Evolutionary conservation across 331 rosid genomes (phyloP), one percentile per base, ranked within the genome.

Genomic region (Pyrus hybrid): DNA sequence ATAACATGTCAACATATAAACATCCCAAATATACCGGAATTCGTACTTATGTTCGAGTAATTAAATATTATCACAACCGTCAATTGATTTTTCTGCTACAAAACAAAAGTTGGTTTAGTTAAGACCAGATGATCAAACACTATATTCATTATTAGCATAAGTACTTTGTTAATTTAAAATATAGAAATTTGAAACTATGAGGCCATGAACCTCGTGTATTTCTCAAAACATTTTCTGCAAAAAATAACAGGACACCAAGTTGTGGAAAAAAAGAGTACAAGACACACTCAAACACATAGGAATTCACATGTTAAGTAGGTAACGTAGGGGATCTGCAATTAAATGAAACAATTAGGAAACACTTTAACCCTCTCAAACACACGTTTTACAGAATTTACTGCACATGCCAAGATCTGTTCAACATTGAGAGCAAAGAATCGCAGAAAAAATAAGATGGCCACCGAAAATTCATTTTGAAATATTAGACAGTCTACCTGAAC

Each of bases 401-500:
- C 75, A 67, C 60, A 61, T 76, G 67, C 67, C 80, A 75, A 75
- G 72, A 72, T n/a, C 30, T 22, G 18, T 7, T 9, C 13, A 22
- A 22, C 35, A 12, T 67, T n/a, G 4, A 35, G 29, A 3, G 30
- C 71, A 25, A 37, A 25, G 9, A 41, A 1, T 41, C 26, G 13
- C 28, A 63, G 16, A 41, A 41, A 18, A 10, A 25, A 6, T 47
- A 12, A 60, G 8, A 21, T 14, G 58, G 18, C 21, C 18, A 18
- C 9, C 13, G 17, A 58, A 78, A 71, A 16, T 32, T 43, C 43
- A 75, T 41, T 16, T 32, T 33, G 58, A 62, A 81, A 41, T 61
- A 71, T 64, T 63, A 67, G 82, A 76, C 68, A 79, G 61, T 88
- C 76, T 75, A 95, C 98, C 99, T 92, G 90, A 80, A 91, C 88